Conservation (phyloP, 768 basidiomycete species). For the Podaxis mareebaensis region DNA sequence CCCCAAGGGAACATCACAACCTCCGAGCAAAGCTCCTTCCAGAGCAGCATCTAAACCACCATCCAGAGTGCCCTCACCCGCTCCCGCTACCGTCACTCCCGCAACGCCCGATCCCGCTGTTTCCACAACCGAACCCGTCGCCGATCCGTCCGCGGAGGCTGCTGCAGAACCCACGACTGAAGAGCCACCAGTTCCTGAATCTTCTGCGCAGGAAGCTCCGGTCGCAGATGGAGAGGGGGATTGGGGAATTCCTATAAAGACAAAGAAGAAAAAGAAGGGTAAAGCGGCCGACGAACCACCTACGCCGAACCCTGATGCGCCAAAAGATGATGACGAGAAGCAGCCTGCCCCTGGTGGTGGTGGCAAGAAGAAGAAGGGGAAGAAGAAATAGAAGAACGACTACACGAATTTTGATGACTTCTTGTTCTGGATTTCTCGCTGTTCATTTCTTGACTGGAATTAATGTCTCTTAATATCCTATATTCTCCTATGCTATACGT, state of each 20-base stretch:
- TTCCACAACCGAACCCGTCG: background rate
- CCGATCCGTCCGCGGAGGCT: background rate
- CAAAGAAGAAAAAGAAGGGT: constrained; percentile 26
- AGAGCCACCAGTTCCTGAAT: background rate
- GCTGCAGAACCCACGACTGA: background rate
- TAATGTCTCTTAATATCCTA: background rate
- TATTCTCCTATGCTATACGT: background rate
- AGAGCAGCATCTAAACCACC: background rate
- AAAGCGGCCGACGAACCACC: background rate
- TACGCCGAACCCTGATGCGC: too few species aligned
- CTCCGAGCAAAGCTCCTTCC: background rate
- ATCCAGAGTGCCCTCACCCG: background rate
- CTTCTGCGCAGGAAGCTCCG: constrained; percentile 3
- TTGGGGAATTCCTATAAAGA: constrained; percentile 17
- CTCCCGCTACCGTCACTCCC: background rate
- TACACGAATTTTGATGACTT: background rate
- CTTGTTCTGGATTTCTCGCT: background rate
- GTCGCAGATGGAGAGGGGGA: constrained; percentile 13
- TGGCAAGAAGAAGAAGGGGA: too few species aligned
- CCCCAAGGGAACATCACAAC: background rate
- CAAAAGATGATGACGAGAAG: too few species aligned
- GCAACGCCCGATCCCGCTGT: background rate
- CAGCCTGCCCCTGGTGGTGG: too few species aligned
- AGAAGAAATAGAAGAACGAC: too few species aligned
- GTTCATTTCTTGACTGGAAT: background rate